A percentile compares a stretch with the other conserved stretches of the same genome.
phyloP scores from a whole-genome alignment of 2,329 filamentous ascomycete genomes.

The Aureobasidium sp. region DNA sequence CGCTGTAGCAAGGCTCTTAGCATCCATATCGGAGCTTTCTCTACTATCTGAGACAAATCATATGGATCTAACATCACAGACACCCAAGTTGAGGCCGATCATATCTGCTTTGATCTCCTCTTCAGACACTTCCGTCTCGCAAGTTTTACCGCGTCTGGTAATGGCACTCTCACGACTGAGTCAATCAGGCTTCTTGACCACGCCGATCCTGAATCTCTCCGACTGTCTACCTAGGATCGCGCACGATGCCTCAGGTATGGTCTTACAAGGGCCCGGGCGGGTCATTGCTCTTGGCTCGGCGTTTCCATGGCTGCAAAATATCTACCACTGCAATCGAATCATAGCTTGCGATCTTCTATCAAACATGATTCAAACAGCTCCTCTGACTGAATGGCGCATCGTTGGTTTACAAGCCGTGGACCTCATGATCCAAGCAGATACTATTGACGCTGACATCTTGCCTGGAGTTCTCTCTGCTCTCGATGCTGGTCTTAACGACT shows the following conservation, averaged over 20 bases:
- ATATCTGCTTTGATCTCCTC: conserved; percentile 18
- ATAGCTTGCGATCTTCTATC: background rate
- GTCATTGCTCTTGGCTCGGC: conserved; percentile 36
- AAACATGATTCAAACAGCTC: conserved; percentile 15
- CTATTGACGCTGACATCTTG: conserved; percentile 11
- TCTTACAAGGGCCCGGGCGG: conserved; percentile 32
- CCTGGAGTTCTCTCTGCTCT: conserved; percentile 19
- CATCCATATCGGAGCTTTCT: conserved; percentile 17
- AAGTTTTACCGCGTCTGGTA: conserved; percentile 18
- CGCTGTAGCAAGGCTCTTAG: conserved; percentile 17
- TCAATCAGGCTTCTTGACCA: conserved; percentile 10
- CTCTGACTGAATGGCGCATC: conserved; percentile 37
- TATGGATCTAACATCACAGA: background rate
- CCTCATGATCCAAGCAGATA: conserved; percentile 15
- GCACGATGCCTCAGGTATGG: conserved; percentile 31
- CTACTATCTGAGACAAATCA: background rate
- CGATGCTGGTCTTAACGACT: conserved; percentile 61
- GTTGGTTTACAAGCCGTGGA: conserved; percentile 32
- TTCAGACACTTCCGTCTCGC: conserved; percentile 21
- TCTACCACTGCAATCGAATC: background rate
- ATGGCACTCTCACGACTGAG: conserved; percentile 15
- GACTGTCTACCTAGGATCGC: conserved; percentile 26
- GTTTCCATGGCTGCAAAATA: conserved; percentile 17
- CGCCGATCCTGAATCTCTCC: conserved; percentile 11
- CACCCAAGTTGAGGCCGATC: background rate